Evolutionary conservation across 2,329 filamentous ascomycete genomes (phyloP), one percentile per base, ranked within the genome.

Genomic region (Aspergillus ochraceoroseus): DNA sequence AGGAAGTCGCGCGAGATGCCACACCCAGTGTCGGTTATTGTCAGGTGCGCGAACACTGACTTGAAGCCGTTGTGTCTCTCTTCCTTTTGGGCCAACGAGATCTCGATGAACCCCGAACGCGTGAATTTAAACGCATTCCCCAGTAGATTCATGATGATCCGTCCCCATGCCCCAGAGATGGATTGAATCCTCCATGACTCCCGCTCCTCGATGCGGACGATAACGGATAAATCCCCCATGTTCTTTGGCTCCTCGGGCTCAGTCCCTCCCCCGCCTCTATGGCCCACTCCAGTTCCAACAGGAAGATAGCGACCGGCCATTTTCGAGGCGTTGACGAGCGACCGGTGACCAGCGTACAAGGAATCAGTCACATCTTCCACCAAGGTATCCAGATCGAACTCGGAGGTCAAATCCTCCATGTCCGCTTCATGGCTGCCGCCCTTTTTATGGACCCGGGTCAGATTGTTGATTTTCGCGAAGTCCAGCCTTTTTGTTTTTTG

Each of bases 1-100:
- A 83, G 63, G 48, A 76, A 85, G 1, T 81, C 73, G 0, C 71
- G 61, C 0, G 70, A 69, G 13, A 85, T 85, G 0, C 82, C 82
- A 15, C 70, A 70, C 1, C 82, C 82, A 0, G 80, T 80, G 46
- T 85, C 82, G 0, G 65, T 66, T 1, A 85, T 70, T 0, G 66
- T 71, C 1, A 75, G 49, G 19, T 59, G 51, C 1, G 57, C 55
- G 12, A 54, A 20, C 1, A 48, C 36, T 0, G 37, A 32, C 9
- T 50, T 51, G 0, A 46, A 34, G 2, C 47, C 30, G 5, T 35
- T 39, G n/a, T 32, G 18, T 14, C 45, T 35, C 20, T 47, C 25
- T 18, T 39, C 36, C 25, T 33, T 36, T 15, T 45, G 52, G 5
- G 47, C 48, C 9, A 66, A 26, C 0, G 49, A 53, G 2, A 66